Percentiles rank a stretch among this genome's conserved stretches.
phyloP scores from a whole-genome alignment of 306 rosid species.

The Luffa acutangula region DNA sequence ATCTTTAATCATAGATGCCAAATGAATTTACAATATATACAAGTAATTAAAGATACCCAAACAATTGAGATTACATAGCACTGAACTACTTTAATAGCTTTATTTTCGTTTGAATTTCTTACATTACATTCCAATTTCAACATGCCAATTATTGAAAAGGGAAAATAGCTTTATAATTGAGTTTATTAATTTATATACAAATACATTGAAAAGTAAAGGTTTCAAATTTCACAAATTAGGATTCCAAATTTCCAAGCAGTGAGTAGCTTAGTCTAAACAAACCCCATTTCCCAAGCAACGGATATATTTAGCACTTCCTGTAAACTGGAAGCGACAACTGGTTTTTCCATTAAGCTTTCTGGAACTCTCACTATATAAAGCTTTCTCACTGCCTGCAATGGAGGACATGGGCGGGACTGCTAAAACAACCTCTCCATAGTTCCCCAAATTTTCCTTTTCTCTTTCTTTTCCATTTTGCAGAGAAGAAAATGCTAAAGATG shows the following conservation, averaged over 20 bases:
- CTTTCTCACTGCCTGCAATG: neutral
- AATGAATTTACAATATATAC: neutral
- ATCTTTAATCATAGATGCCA: neutral
- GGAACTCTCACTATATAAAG: neutral
- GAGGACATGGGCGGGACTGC: neutral
- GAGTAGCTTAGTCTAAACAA: neutral
- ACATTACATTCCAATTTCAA: neutral
- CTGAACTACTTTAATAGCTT: neutral
- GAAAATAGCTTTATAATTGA: neutral
- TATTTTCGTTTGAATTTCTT: neutral
- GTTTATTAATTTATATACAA: neutral
- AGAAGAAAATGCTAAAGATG: neutral
- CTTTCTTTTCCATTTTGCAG: neutral
- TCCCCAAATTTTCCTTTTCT: neutral
- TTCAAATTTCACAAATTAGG: neutral
- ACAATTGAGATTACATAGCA: too few relatives aligned
- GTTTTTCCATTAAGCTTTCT: neutral
- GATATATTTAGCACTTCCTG: neutral
- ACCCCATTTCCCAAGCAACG: conserved; percentile 9
- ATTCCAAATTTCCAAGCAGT: neutral
- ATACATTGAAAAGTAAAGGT: neutral
- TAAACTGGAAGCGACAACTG: neutral
- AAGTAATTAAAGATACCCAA: neutral
- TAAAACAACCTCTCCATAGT: neutral
- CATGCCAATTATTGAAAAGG: neutral